Evolutionary conservation across 768 basidiomycete species (phyloP), one percentile per base, ranked within the genome.

Genomic region (Rhizopogon vesiculosus): DNA sequence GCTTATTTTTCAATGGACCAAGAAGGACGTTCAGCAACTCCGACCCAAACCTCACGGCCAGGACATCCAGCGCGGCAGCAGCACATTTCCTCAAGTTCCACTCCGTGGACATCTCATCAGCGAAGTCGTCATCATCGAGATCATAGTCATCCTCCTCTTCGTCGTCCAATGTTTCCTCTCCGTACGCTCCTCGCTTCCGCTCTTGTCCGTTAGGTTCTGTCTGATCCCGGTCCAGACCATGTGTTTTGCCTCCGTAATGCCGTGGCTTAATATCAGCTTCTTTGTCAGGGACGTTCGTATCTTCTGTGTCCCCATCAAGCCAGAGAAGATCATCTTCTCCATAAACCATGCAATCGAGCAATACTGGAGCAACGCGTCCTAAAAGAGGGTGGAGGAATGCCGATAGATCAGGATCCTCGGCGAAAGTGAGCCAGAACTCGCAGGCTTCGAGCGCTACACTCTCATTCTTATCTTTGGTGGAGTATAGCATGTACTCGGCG

Each of bases 391-490:
- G 87, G 28, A 99, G 77, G 67, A 88, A 91, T 2, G 85, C 82
- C 9, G 86, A 85, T 22, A 98, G 79, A 49, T 93, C 92, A 40
- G 86, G 86, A 62, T 98, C 93, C 69, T 99, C 97, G 15, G 97
- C 95, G 66, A 99, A 98, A 1, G 95, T 97, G 58, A 99, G 79
- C 97, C 97, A 99, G 72, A 99, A 99, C 78, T 99, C 97, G 79
- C 95, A 97, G 22, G 97, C 97, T 74, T 99, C 97, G 48, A 99
- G 79, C 2, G 96, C 94, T 52, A 93, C 96, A 59, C 87, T 89
- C 73, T 98, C 95, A 69, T 98, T 93, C 74, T 91, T 90, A 77
- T 98, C 95, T 73, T 95, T 94, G 13, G 93, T 98, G 28, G 93
- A 96, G 74, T 94, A 98, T 40, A 98, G 80, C 93, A 99, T 98